Percentiles rank a stretch among this genome's conserved stretches.
Evolutionary conservation across 1,139 yeast species (phyloP).

Genomic region (Lodderomyces beijingensis): DNA sequence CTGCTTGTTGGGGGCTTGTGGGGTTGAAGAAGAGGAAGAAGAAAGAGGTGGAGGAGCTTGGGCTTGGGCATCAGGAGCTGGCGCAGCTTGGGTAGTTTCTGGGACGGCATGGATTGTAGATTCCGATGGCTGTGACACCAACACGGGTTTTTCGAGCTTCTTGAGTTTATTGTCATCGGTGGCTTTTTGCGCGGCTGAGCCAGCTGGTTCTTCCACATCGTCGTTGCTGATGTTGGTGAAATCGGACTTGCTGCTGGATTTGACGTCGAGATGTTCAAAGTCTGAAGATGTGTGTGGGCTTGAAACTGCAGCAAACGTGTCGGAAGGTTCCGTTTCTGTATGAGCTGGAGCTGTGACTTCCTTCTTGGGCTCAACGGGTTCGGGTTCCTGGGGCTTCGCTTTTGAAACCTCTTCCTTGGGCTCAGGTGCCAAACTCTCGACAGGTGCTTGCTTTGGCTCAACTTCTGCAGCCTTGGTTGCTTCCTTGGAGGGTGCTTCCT

Average conservation of each 20-base stretch:
- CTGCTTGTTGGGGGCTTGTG: neutral
- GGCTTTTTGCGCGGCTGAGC: constrained; percentile 4
- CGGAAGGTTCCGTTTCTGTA: too few species aligned
- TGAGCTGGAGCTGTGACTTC: constrained; percentile 23
- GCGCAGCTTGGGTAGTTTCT: neutral
- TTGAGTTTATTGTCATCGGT: constrained; percentile 2
- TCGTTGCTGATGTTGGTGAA: constrained; percentile 15
- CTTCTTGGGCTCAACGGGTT: too few species aligned
- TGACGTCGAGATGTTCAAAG: constrained; percentile 16
- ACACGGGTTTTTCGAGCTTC: constrained; percentile 11
- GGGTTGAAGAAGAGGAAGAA: constrained; percentile 6
- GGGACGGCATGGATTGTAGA: constrained; percentile 6
- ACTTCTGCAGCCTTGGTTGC: too few species aligned
- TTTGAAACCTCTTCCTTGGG: too few species aligned
- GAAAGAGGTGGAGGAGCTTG: constrained; percentile 6
- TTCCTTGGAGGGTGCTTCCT: too few species aligned
- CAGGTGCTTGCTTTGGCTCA: too few species aligned
- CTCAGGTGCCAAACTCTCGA: too few species aligned
- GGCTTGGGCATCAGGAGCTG: neutral
- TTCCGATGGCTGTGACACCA: constrained; percentile 12
- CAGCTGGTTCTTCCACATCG: constrained; percentile 3
- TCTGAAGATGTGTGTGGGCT: constrained; percentile 16
- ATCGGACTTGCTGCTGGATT: constrained; percentile 3
- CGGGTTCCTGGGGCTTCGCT: too few species aligned
- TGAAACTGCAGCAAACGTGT: constrained; percentile 44